Percentiles rank a stretch among this genome's conserved stretches.
Conservation (phyloP, 2,329 filamentous ascomycete genomes). For the Fusarium praegraminearum region DNA sequence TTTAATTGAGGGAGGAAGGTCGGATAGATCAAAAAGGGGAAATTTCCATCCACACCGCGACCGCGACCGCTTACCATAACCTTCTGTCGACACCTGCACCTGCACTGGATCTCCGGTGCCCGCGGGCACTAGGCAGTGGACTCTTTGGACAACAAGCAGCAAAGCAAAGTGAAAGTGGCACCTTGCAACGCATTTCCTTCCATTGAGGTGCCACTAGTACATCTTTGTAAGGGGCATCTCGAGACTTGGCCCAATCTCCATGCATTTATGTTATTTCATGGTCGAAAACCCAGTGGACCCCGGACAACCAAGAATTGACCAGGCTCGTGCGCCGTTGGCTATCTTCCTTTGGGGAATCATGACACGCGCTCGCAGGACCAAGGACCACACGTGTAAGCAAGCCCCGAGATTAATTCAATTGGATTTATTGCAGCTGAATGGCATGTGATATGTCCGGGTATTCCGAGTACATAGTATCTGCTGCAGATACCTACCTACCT, state of each 20-base stretch:
- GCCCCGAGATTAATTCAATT: slow-evolving; percentile 28
- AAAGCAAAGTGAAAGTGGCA: slow-evolving; percentile 42
- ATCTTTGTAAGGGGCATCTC: slow-evolving; percentile 38
- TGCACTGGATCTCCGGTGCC: slow-evolving; percentile 39
- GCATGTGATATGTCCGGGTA: slow-evolving; percentile 52
- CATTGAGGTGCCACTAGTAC: slow-evolving; percentile 41
- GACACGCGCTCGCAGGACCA: slow-evolving; percentile 29
- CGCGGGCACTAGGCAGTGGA: slow-evolving; percentile 12
- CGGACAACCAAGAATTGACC: slow-evolving; percentile 21
- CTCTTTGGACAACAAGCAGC: slow-evolving; percentile 7
- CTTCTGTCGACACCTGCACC: slow-evolving; percentile 7
- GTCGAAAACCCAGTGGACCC: slow-evolving; percentile 22
- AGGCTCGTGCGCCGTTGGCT: slow-evolving; percentile 30
- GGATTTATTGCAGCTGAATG: slow-evolving; percentile 42
- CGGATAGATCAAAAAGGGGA: slow-evolving; percentile 53
- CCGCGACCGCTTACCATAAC: slow-evolving; percentile 2
- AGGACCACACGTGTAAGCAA: slow-evolving; percentile 20
- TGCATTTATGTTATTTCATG: slow-evolving; percentile 27
- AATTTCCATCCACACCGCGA: slow-evolving; percentile 49
- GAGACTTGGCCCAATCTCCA: slow-evolving; percentile 40
- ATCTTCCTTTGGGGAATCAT: slow-evolving; percentile 16
- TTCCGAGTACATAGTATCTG: background rate
- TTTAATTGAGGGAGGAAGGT: slow-evolving; percentile 41
- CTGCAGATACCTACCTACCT: background rate
- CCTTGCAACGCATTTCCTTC: slow-evolving; percentile 41